Conservation (phyloP, 805 yeast species). For the Blastobotrys americana region DNA sequence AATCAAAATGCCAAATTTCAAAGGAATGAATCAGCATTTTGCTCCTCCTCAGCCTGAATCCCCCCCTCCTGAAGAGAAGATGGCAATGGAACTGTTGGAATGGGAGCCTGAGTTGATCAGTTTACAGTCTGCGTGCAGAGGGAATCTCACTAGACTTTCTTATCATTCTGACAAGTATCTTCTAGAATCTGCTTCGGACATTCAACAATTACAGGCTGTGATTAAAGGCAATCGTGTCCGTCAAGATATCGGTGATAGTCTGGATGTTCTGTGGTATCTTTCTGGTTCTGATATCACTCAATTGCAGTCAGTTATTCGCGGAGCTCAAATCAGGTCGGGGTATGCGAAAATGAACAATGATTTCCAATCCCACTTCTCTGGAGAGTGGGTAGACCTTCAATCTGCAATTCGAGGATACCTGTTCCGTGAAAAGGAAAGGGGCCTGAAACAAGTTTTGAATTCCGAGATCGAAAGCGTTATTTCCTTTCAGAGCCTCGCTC, state of each 20-base stretch:
- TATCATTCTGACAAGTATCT: slow-evolving; percentile 58
- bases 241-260: slow-evolving; percentile 9
- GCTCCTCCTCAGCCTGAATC: slow-evolving; percentile 25
- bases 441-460: slow-evolving; percentile 11
- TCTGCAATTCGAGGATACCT: slow-evolving; percentile 19
- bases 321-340: slow-evolving; percentile 7
- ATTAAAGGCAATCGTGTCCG: slow-evolving; percentile 40
- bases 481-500: slow-evolving; percentile 21
- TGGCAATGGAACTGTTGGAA: slow-evolving; percentile 26
- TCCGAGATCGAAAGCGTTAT: slow-evolving; percentile 14
- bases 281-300: slow-evolving; percentile 11
- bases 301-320: slow-evolving; percentile 28
- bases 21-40: slow-evolving; percentile 41
- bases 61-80: slow-evolving; percentile 26
- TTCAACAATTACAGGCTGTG: slow-evolving; percentile 43
- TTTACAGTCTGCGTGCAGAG: slow-evolving; percentile 66
- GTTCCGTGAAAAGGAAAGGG: slow-evolving; percentile 15
- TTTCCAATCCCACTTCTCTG: not conserved
- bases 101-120: slow-evolving; percentile 35
- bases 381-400: slow-evolving; percentile 14
- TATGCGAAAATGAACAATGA: not conserved
- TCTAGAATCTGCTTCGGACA: slow-evolving; percentile 31
- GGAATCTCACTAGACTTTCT: slow-evolving; percentile 56
- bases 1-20: slow-evolving; percentile 67
- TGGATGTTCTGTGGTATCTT: slow-evolving; percentile 17